A percentile compares a stretch with the other conserved stretches of the same genome.
These are phyloP conservation scores for Penicillium argentinense DNA, from an alignment of 495 filamentous ascomycete species.

Conservation along the genomic window DNA sequence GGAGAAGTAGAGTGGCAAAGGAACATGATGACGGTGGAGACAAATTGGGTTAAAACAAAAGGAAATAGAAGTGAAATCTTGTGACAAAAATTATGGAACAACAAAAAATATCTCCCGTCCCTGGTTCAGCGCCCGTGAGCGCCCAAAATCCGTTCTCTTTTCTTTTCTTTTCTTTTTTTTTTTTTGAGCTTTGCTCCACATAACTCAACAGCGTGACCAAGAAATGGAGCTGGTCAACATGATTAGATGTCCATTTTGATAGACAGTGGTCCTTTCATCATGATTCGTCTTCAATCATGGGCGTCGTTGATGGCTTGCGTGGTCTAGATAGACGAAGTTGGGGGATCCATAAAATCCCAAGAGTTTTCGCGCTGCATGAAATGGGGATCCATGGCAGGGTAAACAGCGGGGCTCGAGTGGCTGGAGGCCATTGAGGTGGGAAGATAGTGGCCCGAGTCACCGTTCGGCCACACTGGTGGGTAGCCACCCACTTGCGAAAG, in stretches of 20 bases:
- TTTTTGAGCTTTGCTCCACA: conserved; percentile 8
- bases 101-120: neutral
- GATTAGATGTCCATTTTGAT: neutral
- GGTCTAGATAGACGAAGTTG: too few species aligned
- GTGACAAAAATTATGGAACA: neutral
- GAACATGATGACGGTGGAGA: neutral
- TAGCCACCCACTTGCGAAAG: too few species aligned
- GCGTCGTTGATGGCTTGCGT: too few species aligned
- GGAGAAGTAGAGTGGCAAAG: too few species aligned
- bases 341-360: too few species aligned
- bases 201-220: conserved; percentile 14
- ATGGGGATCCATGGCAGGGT: neutral
- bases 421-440: neutral
- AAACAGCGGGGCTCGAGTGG: neutral
- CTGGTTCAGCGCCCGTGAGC: conserved; percentile 2
- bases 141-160: conserved; percentile 6
- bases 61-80: neutral
- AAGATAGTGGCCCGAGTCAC: neutral
- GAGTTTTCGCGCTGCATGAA: too few species aligned
- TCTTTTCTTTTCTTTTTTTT: conserved; percentile 1
- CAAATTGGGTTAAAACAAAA: neutral
- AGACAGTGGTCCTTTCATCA: neutral
- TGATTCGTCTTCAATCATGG: conserved; percentile 7
- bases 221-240: conserved; percentile 8
- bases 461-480: too few species aligned